Evolutionary conservation across 176 grass and related monocot species (phyloP), one percentile per base, ranked within the genome.

Genomic region (Oryza officinalis): DNA sequence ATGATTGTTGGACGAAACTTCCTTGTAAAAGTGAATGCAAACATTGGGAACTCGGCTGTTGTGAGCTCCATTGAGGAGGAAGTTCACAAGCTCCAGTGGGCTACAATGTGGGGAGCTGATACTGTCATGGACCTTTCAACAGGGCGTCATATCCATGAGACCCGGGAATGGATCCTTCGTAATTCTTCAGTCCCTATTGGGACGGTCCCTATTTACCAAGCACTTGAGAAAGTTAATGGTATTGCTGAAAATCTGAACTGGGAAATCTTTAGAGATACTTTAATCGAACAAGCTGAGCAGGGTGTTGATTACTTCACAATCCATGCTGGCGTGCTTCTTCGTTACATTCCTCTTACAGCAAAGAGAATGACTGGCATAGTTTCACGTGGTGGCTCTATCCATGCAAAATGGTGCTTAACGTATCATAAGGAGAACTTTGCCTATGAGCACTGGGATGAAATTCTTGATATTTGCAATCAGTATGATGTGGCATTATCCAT

Each of bases 341-440:
- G 91, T 60, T 98, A 98, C 84, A 98, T 98, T 75, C 96, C 96
- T 68, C 96, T 98, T 66, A 98, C 96, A 14, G 93, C 96, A 76
- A 98, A 95, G 71, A 92, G 93, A 72, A 98, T 98, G 96, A 98
- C 96, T 27, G 96, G 96, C 67, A 98, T 98, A 63, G 96, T 98
- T 87, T 98, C 96, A 23, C 91, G 96, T 81, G 96, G 96, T 43
- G 96, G 96, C 67, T 98, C 96, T 13, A 98, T 98, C 65, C 96
- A 98, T 87, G 96, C 96, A 83, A 98, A 98, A 85, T 98, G 96
- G 96, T 98, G 96, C 77, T 79, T 98, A 72, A 88, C 88, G 15
- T 95, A 95, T 89, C 96, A 98, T 80, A 94, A 94, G 78, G 96
- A 98, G 85, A 98, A 98, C 75, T 98, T 98, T 93, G 96, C 96